Base-by-base conservation (phyloP, 2,329 filamentous ascomycete genomes). In the Cladophialophora immunda region DNA sequence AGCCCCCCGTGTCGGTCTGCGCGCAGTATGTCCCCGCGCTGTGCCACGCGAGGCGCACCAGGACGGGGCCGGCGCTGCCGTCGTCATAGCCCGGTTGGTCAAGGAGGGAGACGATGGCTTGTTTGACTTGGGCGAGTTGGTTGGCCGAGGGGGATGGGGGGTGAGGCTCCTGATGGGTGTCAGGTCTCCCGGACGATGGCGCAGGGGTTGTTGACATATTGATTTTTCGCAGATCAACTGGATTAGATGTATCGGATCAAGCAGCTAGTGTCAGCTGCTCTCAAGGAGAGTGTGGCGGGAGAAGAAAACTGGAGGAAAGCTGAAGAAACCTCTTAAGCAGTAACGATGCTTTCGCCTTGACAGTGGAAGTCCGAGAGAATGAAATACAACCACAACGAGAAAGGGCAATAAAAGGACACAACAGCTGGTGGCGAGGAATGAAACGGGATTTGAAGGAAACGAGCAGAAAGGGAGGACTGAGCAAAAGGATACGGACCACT, bases 11-110 rank as follows among this genome's bases (percentile, higher is more conserved):
- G 73, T 87, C 84, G 62, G 85, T 85, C 62, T 81, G 80, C 32
- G 78, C 77, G 73, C 87, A 85, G 76, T 89, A 90, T 4, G 87
- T 90, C 30, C 88, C 87, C 0, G 87, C 78, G n/a, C 85, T 85
- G 78, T 90, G 88, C 86, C 86, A 90, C 64, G 88, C 88, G 47
- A 90, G 80, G 13, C 88, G 84, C 63, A 90, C 86, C 58, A 90
- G 84, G 0, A 90, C 85, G 0, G 87, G 88, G 1, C 87, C 88
- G 32, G 86, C 86, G 65, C 85, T 88, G 19, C 87, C 88, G 77
- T 90, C 87, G 72, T 90, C 88, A 75, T 89, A 90, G 69, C 81
- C 85, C 25, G 88, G 87, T 75, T 89, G 86, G 68, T 85, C 79
- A 55, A 89, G 78, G 62, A 87, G 81, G 29, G 79, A 79, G 68